Percentiles rank a stretch among this genome's conserved stretches.
These are phyloP conservation scores for Botrytis fabae DNA, from an alignment of 2,329 filamentous ascomycete genomes.

Conservation along the genomic window DNA sequence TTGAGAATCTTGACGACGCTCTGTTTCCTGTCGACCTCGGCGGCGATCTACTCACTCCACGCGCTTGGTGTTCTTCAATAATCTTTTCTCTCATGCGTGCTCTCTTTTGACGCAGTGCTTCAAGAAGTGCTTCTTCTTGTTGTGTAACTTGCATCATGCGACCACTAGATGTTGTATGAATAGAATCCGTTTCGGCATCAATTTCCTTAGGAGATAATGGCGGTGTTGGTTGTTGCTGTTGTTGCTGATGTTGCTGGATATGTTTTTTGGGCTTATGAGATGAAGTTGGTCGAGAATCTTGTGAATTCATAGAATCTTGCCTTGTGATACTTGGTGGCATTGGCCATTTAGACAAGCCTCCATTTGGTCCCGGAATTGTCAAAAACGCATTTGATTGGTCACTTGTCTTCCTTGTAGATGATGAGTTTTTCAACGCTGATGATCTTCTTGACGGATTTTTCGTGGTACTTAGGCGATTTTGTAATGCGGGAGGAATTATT, in stretches of 20 bases:
- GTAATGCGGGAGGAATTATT: conserved; percentile 18
- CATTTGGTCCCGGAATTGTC: conserved; percentile 14
- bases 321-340: conserved; percentile 13
- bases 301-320: conserved; percentile 13
- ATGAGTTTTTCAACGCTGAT: conserved; percentile 3
- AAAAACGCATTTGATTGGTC: conserved; percentile 2
- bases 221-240: conserved; percentile 35
- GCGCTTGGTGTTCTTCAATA: conserved; percentile 38
- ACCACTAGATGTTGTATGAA: conserved; percentile 28
- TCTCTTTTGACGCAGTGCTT: conserved; percentile 51
- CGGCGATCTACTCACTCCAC: conserved; percentile 28
- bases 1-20: conserved; percentile 27
- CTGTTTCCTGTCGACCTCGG: conserved; percentile 23
- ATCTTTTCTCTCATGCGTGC: conserved; percentile 49
- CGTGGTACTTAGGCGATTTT: conserved; percentile 2
- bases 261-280: conserved; percentile 22
- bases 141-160: conserved; percentile 52
- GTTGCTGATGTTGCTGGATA: conserved; percentile 28
- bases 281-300: conserved; percentile 14
- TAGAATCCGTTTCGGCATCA: conserved; percentile 31
- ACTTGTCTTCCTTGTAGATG: conserved; percentile 1
- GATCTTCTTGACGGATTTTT: not conserved
- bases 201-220: conserved; percentile 35
- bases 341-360: conserved; percentile 2
- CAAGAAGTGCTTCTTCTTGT: conserved; percentile 53